Evolutionary conservation across 139 green algal genomes (phyloP).

Genomic region (Tetraselmis striata): DNA sequence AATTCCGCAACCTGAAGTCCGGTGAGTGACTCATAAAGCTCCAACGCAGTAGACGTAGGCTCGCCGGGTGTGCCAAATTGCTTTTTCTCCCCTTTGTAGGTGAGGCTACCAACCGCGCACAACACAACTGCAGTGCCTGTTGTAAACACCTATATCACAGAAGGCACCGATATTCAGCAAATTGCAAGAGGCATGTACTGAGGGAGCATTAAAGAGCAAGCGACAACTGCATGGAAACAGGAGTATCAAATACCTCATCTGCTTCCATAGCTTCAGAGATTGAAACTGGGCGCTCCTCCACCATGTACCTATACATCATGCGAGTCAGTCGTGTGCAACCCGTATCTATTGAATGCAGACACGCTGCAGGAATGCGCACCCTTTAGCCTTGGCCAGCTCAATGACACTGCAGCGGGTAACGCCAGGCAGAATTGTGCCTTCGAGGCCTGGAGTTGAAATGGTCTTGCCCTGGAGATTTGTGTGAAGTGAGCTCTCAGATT

Average conservation of each 20-base stretch:
- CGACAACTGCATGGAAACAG: no score
- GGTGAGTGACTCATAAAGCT: neutral
- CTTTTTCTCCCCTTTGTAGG: constrained; percentile 48
- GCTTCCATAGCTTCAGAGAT: constrained; percentile 31
- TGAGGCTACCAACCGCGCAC: constrained; percentile 86
- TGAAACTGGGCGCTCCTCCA: constrained; percentile 70
- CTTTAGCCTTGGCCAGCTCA: constrained; percentile 67
- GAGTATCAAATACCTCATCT: neutral
- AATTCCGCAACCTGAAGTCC: neutral
- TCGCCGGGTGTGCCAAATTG: neutral
- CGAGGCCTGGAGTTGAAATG: constrained; percentile 84
- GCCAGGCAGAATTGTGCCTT: constrained; percentile 46
- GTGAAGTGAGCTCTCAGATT: no score
- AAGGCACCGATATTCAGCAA: no score
- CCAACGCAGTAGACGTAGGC: neutral
- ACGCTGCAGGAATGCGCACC: no score
- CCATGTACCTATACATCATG: no score
- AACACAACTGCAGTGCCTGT: constrained; percentile 95
- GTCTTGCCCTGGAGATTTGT: constrained; percentile 54
- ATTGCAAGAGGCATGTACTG: no score
- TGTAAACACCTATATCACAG: constrained; percentile 90
- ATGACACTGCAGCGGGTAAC: constrained; percentile 48
- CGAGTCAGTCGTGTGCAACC: no score
- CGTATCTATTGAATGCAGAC: no score
- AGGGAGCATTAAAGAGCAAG: no score